A percentile compares a stretch with the other conserved stretches of the same genome.
phyloP scores from a whole-genome alignment of 345 rosid genomes.

The Ceriops zippeliana region DNA sequence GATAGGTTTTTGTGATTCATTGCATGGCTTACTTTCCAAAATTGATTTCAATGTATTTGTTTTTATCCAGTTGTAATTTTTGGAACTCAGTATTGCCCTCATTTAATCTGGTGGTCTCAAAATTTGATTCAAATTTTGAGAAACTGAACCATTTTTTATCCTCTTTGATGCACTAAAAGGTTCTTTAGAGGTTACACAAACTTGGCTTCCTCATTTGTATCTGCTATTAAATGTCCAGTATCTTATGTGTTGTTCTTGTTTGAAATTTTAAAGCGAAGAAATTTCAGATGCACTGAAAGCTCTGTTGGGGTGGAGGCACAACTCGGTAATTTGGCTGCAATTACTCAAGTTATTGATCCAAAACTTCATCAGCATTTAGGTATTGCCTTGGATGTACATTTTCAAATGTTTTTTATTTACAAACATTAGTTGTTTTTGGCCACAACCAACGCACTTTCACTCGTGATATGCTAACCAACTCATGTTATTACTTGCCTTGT shows the following conservation, averaged over 20 bases:
- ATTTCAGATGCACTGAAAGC: constrained; percentile 83
- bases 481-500: not conserved
- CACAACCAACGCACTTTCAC: not conserved
- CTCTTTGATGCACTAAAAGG: not conserved
- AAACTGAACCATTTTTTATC: not conserved
- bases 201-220: constrained; percentile 14
- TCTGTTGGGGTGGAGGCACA: constrained; percentile 94
- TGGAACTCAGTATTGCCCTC: not conserved
- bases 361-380: constrained; percentile 97
- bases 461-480: not conserved
- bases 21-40: not conserved
- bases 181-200: not conserved
- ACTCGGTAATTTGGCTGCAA: constrained; percentile 73
- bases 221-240: constrained; percentile 18
- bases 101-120: not conserved
- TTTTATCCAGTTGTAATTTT: not conserved
- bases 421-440: not conserved
- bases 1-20: not conserved
- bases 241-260: constrained; percentile 32
- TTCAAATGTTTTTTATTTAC: not conserved
- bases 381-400: constrained; percentile 23
- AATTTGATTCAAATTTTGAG: not conserved
- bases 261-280: constrained; percentile 66
- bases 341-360: constrained; percentile 91
- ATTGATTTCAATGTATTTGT: not conserved